These are phyloP conservation scores for Podospora pseudocomata DNA, from an alignment of 495 filamentous ascomycete species.

Conservation along the genomic window DNA sequence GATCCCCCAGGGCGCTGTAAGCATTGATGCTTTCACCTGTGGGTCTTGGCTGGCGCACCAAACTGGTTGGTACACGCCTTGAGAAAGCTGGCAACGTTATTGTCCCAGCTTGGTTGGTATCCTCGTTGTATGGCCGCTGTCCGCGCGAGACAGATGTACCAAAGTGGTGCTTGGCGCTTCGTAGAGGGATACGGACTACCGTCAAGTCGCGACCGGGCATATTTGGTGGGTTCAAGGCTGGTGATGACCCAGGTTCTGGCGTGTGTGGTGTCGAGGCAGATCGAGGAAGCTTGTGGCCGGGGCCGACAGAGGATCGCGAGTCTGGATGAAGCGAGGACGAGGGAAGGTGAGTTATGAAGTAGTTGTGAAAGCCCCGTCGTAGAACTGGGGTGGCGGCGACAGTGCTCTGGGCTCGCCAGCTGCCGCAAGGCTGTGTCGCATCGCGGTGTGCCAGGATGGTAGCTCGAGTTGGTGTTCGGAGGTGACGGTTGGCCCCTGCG, in stretches of 20 bases:
- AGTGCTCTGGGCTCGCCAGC: constrained; percentile 3
- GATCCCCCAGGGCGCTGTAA: constrained; percentile 75
- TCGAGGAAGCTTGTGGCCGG: constrained; percentile 79
- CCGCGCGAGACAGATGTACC: constrained; percentile 76
- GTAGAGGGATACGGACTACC: constrained; percentile 95
- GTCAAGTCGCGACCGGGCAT: constrained; percentile 73
- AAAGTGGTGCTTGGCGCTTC: constrained; percentile 93
- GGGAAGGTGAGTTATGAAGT: constrained; percentile 93
- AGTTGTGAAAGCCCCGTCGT: constrained; percentile 77
- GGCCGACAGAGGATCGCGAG: constrained; percentile 56
- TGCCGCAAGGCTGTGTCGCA: constrained; percentile 12
- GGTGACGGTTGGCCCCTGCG: constrained; percentile 20
- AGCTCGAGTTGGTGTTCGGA: constrained; percentile 16
- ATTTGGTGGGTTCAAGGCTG: constrained; percentile 54
- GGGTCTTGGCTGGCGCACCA: constrained; percentile 49
- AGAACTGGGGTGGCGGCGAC: constrained; percentile 17
- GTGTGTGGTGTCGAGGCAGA: constrained; percentile 78
- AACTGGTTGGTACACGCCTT: constrained; percentile 67
- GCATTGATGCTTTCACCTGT: constrained; percentile 58
- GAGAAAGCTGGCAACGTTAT: constrained; percentile 91
- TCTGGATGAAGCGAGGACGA: constrained; percentile 92
- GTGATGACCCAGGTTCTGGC: constrained; percentile 46
- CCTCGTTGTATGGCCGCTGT: constrained; percentile 83
- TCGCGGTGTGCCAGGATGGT: constrained; percentile 17
- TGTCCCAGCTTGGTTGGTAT: constrained; percentile 90